Evolutionary conservation across 305 asterid species (phyloP).

Genomic region (Solanum hybrid): DNA sequence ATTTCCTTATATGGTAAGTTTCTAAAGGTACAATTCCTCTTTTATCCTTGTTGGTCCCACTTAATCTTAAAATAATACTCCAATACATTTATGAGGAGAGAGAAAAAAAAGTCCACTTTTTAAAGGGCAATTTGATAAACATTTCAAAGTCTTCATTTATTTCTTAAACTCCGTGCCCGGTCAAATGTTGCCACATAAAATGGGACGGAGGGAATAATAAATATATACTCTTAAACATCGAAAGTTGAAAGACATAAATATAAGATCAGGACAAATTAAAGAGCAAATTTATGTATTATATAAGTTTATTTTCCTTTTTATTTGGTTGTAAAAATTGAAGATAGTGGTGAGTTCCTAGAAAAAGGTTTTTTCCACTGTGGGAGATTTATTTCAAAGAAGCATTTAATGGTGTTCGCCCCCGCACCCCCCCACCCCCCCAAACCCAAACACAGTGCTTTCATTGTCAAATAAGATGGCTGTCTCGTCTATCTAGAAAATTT

Average conservation of each 20-base stretch:
- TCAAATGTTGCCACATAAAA: too few relatives aligned
- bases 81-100: too few relatives aligned
- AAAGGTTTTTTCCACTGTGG: neutral
- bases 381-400: neutral
- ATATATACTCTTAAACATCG: neutral
- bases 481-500: neutral
- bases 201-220: too few relatives aligned
- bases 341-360: conserved; percentile 1
- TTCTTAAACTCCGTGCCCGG: too few relatives aligned
- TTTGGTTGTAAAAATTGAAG: neutral
- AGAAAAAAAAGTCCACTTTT: too few relatives aligned
- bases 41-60: too few relatives aligned
- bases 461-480: conserved; percentile 4
- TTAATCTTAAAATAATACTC: too few relatives aligned
- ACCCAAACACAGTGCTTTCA: neutral
- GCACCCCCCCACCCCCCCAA: too few relatives aligned
- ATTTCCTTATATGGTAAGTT: too few relatives aligned
- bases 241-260: neutral
- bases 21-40: too few relatives aligned
- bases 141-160: too few relatives aligned
- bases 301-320: neutral
- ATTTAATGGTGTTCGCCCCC: neutral
- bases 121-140: too few relatives aligned
- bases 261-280: neutral
- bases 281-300: neutral